Evolutionary conservation across 2,329 filamentous ascomycete species (phyloP).

Genomic region (Colletotrichum karsti): DNA sequence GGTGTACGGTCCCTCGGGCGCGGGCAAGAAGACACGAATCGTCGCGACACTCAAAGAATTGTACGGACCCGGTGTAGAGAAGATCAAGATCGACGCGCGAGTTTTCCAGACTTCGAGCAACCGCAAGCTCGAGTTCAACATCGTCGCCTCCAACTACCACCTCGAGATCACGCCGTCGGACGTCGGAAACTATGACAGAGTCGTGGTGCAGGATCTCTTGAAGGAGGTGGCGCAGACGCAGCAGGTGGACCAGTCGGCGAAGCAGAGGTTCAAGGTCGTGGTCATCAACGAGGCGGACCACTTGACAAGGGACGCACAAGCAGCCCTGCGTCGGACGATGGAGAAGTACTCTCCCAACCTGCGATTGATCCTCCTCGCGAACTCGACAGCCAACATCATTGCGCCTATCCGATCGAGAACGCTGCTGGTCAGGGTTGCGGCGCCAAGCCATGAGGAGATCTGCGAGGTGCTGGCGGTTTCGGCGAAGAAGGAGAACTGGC

Average conservation of each 20-base stretch:
- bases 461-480: slow-evolving; percentile 75
- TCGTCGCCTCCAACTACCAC: slow-evolving; percentile 96
- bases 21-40: slow-evolving; percentile 97
- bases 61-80: slow-evolving; percentile 96
- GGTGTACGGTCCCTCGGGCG: slow-evolving; percentile 94
- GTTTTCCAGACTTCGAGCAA: slow-evolving; percentile 96
- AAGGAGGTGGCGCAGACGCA: slow-evolving; percentile 99
- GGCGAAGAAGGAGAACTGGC: slow-evolving; percentile 85
- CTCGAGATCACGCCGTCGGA: slow-evolving; percentile 98
- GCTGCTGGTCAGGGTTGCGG: slow-evolving; percentile 88
- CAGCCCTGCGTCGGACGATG: slow-evolving; percentile 94
- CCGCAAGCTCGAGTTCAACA: slow-evolving; percentile 99
- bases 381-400: slow-evolving; percentile 98
- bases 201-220: slow-evolving; percentile 93
- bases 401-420: slow-evolving; percentile 96
- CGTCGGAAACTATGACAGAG: slow-evolving; percentile 94
- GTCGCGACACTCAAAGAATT: slow-evolving; percentile 95
- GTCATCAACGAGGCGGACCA: slow-evolving; percentile 99
- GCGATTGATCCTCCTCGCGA: slow-evolving; percentile 89
- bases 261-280: slow-evolving; percentile 96
- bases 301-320: slow-evolving; percentile 92
- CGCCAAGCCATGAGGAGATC: slow-evolving; percentile 87
- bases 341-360: slow-evolving; percentile 99
- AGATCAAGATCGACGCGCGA: slow-evolving; percentile 98
- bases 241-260: slow-evolving; percentile 93